A percentile compares a stretch with the other conserved stretches of the same genome.
These are phyloP conservation scores for Diophrys appendiculata DNA, from an alignment of 73 alveolate species.

Conservation along the genomic window DNA sequence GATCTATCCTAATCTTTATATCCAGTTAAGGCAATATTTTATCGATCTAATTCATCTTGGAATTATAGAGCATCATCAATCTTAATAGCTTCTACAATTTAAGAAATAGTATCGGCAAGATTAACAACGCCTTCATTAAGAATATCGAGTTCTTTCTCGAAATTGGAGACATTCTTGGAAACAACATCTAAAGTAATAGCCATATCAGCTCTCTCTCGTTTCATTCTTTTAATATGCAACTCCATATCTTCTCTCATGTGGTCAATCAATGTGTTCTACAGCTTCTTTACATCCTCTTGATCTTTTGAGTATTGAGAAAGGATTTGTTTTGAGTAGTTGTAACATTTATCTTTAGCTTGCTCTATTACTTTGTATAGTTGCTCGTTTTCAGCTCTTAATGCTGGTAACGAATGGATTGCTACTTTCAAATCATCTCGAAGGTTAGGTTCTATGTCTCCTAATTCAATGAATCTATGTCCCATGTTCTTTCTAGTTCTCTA, in stretches of 20 bases:
- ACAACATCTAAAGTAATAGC: too few species aligned
- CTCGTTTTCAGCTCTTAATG: not conserved
- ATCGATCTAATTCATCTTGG: slow-evolving; percentile 9
- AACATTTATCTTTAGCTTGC: not conserved
- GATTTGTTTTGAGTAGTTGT: too few species aligned
- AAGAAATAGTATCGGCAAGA: not conserved
- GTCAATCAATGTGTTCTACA: not conserved
- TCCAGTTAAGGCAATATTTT: slow-evolving; percentile 4
- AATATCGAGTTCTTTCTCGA: not conserved
- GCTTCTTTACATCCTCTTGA: not conserved
- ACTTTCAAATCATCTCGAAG: too few species aligned
- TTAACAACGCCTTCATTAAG: not conserved
- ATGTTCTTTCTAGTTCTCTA: too few species aligned
- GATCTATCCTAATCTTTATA: not conserved
- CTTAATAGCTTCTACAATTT: not conserved
- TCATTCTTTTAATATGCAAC: not conserved
- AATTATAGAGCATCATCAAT: not conserved
- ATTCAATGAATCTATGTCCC: too few species aligned
- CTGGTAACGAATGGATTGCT: too few species aligned
- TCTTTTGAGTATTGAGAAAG: too few species aligned
- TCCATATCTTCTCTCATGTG: not conserved
- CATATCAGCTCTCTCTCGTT: too few species aligned
- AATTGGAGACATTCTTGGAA: not conserved
- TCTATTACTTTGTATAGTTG: not conserved
- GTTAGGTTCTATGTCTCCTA: too few species aligned